Evolutionary conservation across 2,329 filamentous ascomycete species (phyloP), one percentile per base, ranked within the genome.

Genomic region (Phialocephala sp.): DNA sequence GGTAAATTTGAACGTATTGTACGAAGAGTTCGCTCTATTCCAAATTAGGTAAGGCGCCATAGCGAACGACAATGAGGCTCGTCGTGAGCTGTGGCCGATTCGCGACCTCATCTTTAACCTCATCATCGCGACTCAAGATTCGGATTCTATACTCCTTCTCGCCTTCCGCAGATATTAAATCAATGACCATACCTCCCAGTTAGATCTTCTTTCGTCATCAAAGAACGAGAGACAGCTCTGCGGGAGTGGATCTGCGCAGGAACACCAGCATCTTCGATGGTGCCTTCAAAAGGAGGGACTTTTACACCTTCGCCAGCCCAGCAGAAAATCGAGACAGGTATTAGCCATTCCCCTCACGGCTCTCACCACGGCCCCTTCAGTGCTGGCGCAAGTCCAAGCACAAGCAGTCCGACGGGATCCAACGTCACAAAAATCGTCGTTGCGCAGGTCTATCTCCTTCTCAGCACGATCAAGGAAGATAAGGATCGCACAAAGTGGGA

Each of bases 381-480:
- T 74, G 73, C 75, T 68, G 71, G 72, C 64, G 74, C 74, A 47
- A 76, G 76, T 57, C 75, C 76, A 59, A 76, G 75, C 65, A 76
- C 74, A 32, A 76, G 72, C 63, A 77, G 76, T 64, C 81, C 72
- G 75, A 81, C 80, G 41, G 81, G 82, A 68, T 85, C 82, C 58
- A 90, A 89, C 76, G 85, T 98, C 74, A 91, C 91, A 68, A 97
- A 96, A 81, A 95, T 99, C 79, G 93, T 95, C 74, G 90, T 97
- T 75, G 93, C 95, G 71, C 95, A 99, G 83, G 89, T 98, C 72
- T 97, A 95, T 81, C 89, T 99, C 70, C 87, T 99, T 65, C 86
- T 99, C 71, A 95, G 94, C 81, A 93, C 93, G 39, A 91, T 98
- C 77, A 97, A 95, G 79, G 93, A 97, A 82, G 94, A 97, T 79